phyloP scores from a whole-genome alignment of 768 basidiomycete genomes.

The Agaricus bisporus region DNA sequence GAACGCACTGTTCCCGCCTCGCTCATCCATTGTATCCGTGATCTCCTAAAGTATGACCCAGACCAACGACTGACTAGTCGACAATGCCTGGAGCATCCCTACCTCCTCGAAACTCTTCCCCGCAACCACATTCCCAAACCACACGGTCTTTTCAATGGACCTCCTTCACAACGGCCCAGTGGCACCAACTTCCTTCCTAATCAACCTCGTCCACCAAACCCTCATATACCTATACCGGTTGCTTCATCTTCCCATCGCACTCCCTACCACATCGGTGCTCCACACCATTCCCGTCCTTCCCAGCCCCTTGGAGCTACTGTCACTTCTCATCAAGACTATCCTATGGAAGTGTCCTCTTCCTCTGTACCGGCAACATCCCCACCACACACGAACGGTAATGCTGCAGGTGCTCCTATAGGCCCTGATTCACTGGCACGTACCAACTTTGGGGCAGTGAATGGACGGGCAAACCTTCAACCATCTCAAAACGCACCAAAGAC shows the following conservation, averaged over 20 bases:
- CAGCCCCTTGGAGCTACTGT: slow-evolving; percentile 20
- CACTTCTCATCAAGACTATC: slow-evolving; percentile 35
- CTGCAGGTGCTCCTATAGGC: slow-evolving; percentile 45
- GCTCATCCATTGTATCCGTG: slow-evolving; percentile 86
- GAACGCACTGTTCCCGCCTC: slow-evolving; percentile 71
- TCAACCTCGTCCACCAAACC: slow-evolving; percentile 27
- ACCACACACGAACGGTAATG: slow-evolving; percentile 39
- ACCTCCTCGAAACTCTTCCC: slow-evolving; percentile 75
- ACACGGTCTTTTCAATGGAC: slow-evolving; percentile 30
- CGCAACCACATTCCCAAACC: slow-evolving; percentile 55
- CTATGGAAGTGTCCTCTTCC: slow-evolving; percentile 55
- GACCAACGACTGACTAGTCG: slow-evolving; percentile 77
- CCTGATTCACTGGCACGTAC: slow-evolving; percentile 45
- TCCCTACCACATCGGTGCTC: slow-evolving; percentile 36
- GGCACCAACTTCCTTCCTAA: slow-evolving; percentile 14
- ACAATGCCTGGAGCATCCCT: slow-evolving; percentile 84
- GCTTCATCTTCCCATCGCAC: slow-evolving; percentile 25
- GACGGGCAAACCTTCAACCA: slow-evolving; percentile 31
- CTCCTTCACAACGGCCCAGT: slow-evolving; percentile 20
- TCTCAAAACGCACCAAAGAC: slow-evolving; percentile 35
- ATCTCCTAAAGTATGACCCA: slow-evolving; percentile 91
- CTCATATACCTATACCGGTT: slow-evolving; percentile 40
- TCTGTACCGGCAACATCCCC: slow-evolving; percentile 21
- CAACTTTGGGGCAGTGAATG: slow-evolving; percentile 28
- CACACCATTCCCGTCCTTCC: slow-evolving; percentile 14